Evolutionary conservation across 75 land plant species (phyloP).

Genomic region (Pseudotsuga menziesii): DNA sequence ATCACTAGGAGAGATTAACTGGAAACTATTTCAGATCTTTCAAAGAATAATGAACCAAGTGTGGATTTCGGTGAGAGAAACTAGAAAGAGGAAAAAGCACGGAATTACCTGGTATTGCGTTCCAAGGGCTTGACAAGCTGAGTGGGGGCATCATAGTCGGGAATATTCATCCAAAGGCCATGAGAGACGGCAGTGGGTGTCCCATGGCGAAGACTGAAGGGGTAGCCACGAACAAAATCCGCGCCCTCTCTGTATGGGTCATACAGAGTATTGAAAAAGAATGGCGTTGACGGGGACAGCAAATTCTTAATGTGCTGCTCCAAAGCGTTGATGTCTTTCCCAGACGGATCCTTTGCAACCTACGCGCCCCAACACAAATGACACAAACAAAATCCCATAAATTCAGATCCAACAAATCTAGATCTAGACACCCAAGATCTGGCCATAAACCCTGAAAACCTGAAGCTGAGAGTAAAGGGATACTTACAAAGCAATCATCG

Average conservation of each 20-base stretch:
- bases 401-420: too few relatives aligned
- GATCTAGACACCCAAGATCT: too few relatives aligned
- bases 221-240: conserved; percentile 54
- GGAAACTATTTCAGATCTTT: background rate
- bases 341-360: conserved; percentile 80
- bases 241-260: conserved; percentile 53
- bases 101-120: conserved; percentile 7
- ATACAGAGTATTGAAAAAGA: conserved; percentile 54
- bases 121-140: conserved; percentile 70
- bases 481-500: conserved; percentile 68
- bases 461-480: too few relatives aligned
- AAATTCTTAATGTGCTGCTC: conserved; percentile 58
- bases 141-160: conserved; percentile 84
- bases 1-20: background rate
- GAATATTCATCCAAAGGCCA: conserved; percentile 81
- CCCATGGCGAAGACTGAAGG: conserved; percentile 61
- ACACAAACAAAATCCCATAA: too few relatives aligned
- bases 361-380: background rate
- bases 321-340: conserved; percentile 71
- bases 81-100: background rate
- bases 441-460: too few relatives aligned
- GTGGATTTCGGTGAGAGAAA: too few relatives aligned
- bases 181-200: conserved; percentile 71
- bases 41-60: background rate
- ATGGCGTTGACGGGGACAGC: conserved; percentile 40